Evolutionary conservation across 129 eudicot genomes (phyloP), one percentile per base, ranked within the genome.

Genomic region (Sambucus nigra): DNA sequence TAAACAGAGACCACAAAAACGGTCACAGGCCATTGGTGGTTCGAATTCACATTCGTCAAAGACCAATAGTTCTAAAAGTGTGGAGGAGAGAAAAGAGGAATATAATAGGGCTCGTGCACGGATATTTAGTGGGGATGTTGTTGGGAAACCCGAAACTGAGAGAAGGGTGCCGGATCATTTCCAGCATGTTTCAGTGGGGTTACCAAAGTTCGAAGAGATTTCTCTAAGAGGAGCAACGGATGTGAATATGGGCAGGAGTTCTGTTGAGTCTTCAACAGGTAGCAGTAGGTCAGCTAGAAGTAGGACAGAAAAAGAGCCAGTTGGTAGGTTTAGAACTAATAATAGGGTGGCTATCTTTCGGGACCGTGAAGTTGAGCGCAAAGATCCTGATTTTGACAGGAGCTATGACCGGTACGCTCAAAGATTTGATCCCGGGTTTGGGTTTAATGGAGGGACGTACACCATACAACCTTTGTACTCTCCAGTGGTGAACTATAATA

Each of bases 21-120:
- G 78, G 53, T 82, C 78, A 26, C 77, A 51, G 38, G 45, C 7
- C 54, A 49, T 9, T 50, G 64, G 64, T 15, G 71, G 74, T 56
- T 46, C 71, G 40, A 69, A 70, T 72, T 70, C 82, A 57, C 48
- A 66, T 63, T 64, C 77, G 23, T 56, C 25, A 35, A 91, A 64
- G 66, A 57, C 64, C 46, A 79, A 82, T 64, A 77, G 79, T 46
- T 59, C 82, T 7, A 91, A 91, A 76, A 91, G 94, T 56, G 98
- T 91, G 60, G 98, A 91, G 71, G 98, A 91, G 71, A 79, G 98
- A 47, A 91, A 85, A 64, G 98, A 91, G 75, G 98, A 91, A 61
- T 91, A 91, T 53, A 81, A 91, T 55, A 77, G 84, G 72, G 98
- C 98, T 25, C 88, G 98, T 51, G 98, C 95, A 1, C 71, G 98